Evolutionary conservation across 2,329 filamentous ascomycete species (phyloP).

Genomic region (Akanthomyces muscarius): DNA sequence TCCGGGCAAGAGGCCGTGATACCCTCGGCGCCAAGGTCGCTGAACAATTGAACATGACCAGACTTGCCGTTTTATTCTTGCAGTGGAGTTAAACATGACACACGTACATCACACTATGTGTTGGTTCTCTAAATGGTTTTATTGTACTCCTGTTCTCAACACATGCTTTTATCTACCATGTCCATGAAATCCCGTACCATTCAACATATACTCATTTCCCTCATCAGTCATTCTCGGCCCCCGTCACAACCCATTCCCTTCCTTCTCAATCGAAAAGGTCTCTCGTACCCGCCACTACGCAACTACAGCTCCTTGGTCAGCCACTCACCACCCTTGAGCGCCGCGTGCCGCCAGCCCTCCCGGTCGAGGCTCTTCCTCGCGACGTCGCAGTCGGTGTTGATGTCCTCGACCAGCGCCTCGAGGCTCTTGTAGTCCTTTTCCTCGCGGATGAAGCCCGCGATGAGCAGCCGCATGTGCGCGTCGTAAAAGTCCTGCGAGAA

Average conservation of each 20-base stretch:
- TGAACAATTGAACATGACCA: slow-evolving; percentile 10
- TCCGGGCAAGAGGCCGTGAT: not conserved
- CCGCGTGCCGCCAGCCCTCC: slow-evolving; percentile 50
- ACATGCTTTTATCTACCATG: slow-evolving; percentile 4
- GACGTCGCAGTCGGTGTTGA: slow-evolving; percentile 82
- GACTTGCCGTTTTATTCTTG: not conserved
- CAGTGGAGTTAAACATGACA: too few relatives aligned
- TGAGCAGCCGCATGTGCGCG: slow-evolving; percentile 69
- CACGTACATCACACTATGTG: not conserved
- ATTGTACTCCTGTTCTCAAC: not conserved
- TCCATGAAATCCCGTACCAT: not conserved
- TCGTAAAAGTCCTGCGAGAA: slow-evolving; percentile 85
- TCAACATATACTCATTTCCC: not conserved
- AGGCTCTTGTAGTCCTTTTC: slow-evolving; percentile 84
- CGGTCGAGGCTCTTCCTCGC: slow-evolving; percentile 68
- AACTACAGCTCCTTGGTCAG: slow-evolving; percentile 22
- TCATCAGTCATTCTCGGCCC: not conserved
- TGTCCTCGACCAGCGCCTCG: slow-evolving; percentile 83
- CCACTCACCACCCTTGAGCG: slow-evolving; percentile 36
- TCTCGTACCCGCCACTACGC: too few relatives aligned
- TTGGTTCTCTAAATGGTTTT: not conserved
- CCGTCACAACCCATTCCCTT: too few relatives aligned
- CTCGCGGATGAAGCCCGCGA: slow-evolving; percentile 83
- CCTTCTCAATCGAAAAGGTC: too few relatives aligned
- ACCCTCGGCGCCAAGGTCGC: slow-evolving; percentile 8